These are phyloP conservation scores for Avena eriantha DNA, from an alignment of 176 grass and related monocot genomes.

Conservation along the genomic window DNA sequence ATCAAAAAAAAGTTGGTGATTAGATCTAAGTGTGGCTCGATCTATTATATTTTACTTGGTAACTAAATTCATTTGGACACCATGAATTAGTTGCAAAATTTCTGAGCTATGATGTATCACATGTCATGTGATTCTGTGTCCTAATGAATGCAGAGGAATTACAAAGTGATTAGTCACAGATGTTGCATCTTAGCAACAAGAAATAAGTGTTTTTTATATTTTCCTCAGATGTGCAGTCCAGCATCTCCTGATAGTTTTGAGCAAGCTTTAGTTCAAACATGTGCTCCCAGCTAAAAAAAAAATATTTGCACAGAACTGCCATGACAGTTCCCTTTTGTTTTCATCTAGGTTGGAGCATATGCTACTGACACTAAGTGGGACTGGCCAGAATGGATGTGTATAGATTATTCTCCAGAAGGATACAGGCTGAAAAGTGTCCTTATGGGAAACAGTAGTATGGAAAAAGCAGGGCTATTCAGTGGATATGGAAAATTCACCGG, in stretches of 20 bases:
- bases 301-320: background rate
- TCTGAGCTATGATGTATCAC: conserved; percentile 1
- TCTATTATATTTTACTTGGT: conserved; percentile 17
- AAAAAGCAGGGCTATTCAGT: conserved; percentile 42
- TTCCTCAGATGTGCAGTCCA: conserved; percentile 17
- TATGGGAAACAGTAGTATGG: conserved; percentile 37
- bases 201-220: conserved; percentile 20
- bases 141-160: background rate
- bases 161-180: background rate
- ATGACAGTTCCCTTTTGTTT: conserved; percentile 29
- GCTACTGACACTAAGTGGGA: conserved; percentile 62
- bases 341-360: conserved; percentile 54
- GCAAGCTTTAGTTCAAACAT: conserved; percentile 23
- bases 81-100: conserved; percentile 22
- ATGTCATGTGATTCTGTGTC: conserved; percentile 6
- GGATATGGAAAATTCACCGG: conserved; percentile 46
- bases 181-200: conserved; percentile 9
- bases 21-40: background rate
- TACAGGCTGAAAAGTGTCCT: conserved; percentile 31
- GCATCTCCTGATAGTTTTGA: background rate
- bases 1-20: conserved; percentile 39
- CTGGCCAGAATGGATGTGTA: conserved; percentile 58
- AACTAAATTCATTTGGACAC: conserved; percentile 21
- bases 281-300: background rate
- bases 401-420: conserved; percentile 43